Base-by-base conservation (phyloP, 78 protist genomes). In the Dictyostelium discoideum region DNA sequence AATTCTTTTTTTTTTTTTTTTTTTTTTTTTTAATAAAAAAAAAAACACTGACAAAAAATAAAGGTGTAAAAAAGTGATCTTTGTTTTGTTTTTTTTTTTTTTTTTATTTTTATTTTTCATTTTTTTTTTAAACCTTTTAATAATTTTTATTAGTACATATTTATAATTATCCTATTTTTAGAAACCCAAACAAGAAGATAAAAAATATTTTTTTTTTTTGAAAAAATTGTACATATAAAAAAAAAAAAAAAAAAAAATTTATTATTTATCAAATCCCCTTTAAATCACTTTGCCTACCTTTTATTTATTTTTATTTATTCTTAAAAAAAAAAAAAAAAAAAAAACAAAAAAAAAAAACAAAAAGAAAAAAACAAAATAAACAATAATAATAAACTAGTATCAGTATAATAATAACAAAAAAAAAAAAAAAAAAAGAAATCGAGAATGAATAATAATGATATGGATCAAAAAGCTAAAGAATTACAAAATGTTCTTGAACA, bases 401-500 rank as follows among this genome's bases (percentile, higher is more conserved):
- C 37, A 32, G 37, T 32, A 32, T 32, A 32, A 32, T 32, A 32
- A 32, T 13, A 50, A 50, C 3, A 50, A 50, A 50, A 50, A 0
- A 50, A 54, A 54, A 54, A 14, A 54, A 54, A 54, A 54, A 54
- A 54, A 54, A 54, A 54, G n/a, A 16, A 54, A 54, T 54, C 65
- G 65, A 54, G 65, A 32, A 65, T 72, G 81, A 85, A 85, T 40
- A 85, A 72, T 40, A 72, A 40, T 42, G 40, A 72, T 48, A 87
- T 87, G 93, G 93, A 87, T 14, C 32, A 57, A 8, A 74, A 79
- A 60, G 81, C 93, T 5, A 77, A 57, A 39, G 86, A 87, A 42
- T 40, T 87, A 20, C 85, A 87, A 57, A 46, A 18, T 10, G 5
- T 87, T 13, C 80, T 87, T 20, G 65, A 87, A 8, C 76, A 87